Base-by-base conservation (phyloP, 192 early-diverging fungal genomes). In the Backusella westeae region DNA sequence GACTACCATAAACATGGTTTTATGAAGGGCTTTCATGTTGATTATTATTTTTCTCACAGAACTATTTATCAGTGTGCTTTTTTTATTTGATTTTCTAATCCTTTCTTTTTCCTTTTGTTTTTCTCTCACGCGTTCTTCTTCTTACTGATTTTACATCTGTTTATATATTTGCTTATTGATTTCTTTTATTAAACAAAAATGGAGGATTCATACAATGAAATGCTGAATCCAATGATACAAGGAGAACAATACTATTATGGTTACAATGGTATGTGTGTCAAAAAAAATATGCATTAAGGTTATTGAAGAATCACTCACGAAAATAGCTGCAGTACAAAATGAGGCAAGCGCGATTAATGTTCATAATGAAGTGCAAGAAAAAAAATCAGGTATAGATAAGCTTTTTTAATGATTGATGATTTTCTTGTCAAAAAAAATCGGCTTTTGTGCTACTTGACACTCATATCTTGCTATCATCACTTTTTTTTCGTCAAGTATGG, bases 231-330 rank as follows among this genome's bases (percentile, higher is more conserved):
- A 34, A 91, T 90, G 86, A 74, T 91, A 14, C 87, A 86, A 6
- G 89, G 90, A 32, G 90, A 91, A 71, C 81, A 83, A 52, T 87
- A 84, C 42, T 91, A 89, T 65, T 86, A 87, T 39, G 85, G 84
- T 6, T 72, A 79, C 42, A 72, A 81, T 38, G 46, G 76, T 19
- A 74, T 53, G 15, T 74, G 71, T 19, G 12, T 39, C 19, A 44
- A 21, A 15, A n/a, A 6, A 14, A 23, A 56, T 19, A 7, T 17
- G n/a, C 46, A 10, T 9, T 46, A 44, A 14, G 15, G 6, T 29
- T 41, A 44, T 71, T 12, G 5, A 46, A 29, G 14, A 15, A 8
- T 19, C 19, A 71, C 15, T 29, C 36, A 23, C 15, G 10, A 49
- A 21, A 71, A 41, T 59, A 76, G 29, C 59, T 52, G 9, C 6